These are phyloP conservation scores for Blakeslea trispora DNA, from an alignment of 371 early-diverging fungal genomes.

Conservation along the genomic window DNA sequence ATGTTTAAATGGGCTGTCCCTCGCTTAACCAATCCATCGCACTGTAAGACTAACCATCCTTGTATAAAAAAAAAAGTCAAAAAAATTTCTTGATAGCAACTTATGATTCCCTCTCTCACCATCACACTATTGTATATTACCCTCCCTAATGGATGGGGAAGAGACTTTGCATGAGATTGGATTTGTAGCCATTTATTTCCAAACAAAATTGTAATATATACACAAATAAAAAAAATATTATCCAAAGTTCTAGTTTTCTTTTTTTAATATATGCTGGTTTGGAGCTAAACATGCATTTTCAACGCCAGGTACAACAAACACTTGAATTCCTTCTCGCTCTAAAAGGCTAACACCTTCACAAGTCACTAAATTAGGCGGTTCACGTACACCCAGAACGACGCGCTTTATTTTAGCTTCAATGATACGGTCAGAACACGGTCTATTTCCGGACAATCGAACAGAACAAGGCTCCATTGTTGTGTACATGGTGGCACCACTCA, in stretches of 20 bases:
- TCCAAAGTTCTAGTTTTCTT: constrained; percentile 6
- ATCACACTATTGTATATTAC: no score
- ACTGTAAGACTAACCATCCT: no score
- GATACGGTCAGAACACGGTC: constrained; percentile 68
- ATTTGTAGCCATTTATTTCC: no score
- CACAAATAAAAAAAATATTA: constrained; percentile 1
- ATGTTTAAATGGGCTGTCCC: no score
- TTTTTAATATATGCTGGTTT: constrained; percentile 60
- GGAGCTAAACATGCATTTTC: constrained; percentile 74
- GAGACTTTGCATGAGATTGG: no score
- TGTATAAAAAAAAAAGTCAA: no score
- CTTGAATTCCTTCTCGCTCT: constrained; percentile 63
- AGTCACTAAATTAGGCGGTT: constrained; percentile 83
- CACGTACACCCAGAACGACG: constrained; percentile 87
- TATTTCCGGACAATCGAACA: constrained; percentile 74
- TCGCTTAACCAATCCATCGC: no score
- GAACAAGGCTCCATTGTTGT: constrained; percentile 95
- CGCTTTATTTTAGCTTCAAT: constrained; percentile 69
- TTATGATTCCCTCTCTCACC: no score
- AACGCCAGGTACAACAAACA: constrained; percentile 64
- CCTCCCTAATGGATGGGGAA: no score
- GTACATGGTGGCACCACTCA: constrained; percentile 64
- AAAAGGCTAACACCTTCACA: constrained; percentile 70
- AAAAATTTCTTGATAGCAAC: no score
- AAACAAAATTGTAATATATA: no score